A percentile compares a stretch with the other conserved stretches of the same genome.
phyloP scores from a whole-genome alignment of 2,329 filamentous ascomycete species.

The Kalaharituber pfeilii region DNA sequence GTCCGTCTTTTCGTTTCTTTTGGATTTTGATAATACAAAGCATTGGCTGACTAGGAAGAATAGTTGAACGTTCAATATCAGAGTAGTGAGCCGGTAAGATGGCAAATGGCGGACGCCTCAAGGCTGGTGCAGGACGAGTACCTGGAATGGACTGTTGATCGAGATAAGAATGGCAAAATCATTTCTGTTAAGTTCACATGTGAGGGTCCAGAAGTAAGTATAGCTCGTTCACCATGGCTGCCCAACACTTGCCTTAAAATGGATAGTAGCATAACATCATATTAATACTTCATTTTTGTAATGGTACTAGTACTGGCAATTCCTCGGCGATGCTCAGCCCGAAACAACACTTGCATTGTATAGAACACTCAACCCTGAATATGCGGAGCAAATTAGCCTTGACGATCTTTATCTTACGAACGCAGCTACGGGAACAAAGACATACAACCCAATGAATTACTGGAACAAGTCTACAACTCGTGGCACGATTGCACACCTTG shows the following conservation, averaged over 20 bases:
- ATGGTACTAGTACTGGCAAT: constrained; percentile 8
- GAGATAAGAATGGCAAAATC: not conserved
- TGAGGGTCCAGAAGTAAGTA: constrained; percentile 10
- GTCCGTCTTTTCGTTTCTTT: too few relatives aligned
- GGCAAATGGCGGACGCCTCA: not conserved
- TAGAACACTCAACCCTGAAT: not conserved
- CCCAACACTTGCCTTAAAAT: not conserved
- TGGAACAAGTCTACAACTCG: constrained; percentile 3
- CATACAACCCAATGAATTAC: constrained; percentile 8
- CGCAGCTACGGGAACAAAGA: not conserved
- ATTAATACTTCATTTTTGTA: too few relatives aligned
- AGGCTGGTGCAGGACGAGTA: constrained; percentile 5
- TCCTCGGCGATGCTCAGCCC: constrained; percentile 1
- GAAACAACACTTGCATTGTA: not conserved
- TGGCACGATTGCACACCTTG: constrained; percentile 9
- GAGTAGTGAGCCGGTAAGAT: too few relatives aligned
- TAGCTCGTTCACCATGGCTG: too few relatives aligned
- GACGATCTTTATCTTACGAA: constrained; percentile 1
- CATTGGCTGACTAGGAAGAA: too few relatives aligned
- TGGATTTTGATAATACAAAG: too few relatives aligned
- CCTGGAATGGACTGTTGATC: constrained; percentile 1
- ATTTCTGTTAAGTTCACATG: constrained; percentile 5
- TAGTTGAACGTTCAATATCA: too few relatives aligned
- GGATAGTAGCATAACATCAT: not conserved
- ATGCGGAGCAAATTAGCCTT: not conserved